Percentiles rank a stretch among this genome's conserved stretches.
Evolutionary conservation across 2,329 filamentous ascomycete species (phyloP).

Genomic region (Penicillium decumbens): DNA sequence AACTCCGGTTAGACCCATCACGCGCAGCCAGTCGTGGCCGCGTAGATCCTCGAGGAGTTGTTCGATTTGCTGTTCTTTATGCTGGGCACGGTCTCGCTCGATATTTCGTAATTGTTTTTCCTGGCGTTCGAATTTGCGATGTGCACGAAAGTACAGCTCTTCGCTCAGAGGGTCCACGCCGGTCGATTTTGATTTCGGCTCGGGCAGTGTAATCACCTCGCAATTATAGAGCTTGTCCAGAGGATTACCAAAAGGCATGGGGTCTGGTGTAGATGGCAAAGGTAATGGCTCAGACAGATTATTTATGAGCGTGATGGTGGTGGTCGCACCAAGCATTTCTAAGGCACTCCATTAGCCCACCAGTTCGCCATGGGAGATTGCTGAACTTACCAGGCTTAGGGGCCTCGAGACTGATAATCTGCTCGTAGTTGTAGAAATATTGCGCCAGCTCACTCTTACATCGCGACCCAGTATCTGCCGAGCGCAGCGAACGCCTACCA

Average conservation of each 20-base stretch:
- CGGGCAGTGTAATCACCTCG: slow-evolving; percentile 25
- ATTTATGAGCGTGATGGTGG: slow-evolving; percentile 67
- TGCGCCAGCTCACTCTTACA: slow-evolving; percentile 86
- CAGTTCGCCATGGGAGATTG: neutral
- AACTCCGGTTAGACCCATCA: slow-evolving; percentile 81
- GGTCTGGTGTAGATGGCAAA: slow-evolving; percentile 15
- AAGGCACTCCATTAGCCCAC: neutral
- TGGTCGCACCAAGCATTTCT: slow-evolving; percentile 71
- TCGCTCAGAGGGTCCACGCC: slow-evolving; percentile 54
- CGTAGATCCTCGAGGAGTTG: slow-evolving; percentile 73
- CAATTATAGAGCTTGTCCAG: slow-evolving; percentile 37
- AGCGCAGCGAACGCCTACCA: slow-evolving; percentile 74
- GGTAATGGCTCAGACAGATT: slow-evolving; percentile 41
- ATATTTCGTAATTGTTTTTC: slow-evolving; percentile 66
- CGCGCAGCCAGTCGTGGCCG: slow-evolving; percentile 85
- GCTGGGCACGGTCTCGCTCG: slow-evolving; percentile 61
- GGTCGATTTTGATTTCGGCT: slow-evolving; percentile 4
- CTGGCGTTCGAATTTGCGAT: slow-evolving; percentile 58
- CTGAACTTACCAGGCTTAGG: slow-evolving; percentile 63
- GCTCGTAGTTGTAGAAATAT: slow-evolving; percentile 93
- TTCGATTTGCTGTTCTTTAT: slow-evolving; percentile 63
- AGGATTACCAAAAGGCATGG: slow-evolving; percentile 36
- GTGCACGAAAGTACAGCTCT: slow-evolving; percentile 53
- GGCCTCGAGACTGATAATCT: slow-evolving; percentile 80
- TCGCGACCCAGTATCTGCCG: slow-evolving; percentile 72